Evolutionary conservation across 306 rosid genomes (phyloP).

Genomic region (Sphenostylis stenocarpa): DNA sequence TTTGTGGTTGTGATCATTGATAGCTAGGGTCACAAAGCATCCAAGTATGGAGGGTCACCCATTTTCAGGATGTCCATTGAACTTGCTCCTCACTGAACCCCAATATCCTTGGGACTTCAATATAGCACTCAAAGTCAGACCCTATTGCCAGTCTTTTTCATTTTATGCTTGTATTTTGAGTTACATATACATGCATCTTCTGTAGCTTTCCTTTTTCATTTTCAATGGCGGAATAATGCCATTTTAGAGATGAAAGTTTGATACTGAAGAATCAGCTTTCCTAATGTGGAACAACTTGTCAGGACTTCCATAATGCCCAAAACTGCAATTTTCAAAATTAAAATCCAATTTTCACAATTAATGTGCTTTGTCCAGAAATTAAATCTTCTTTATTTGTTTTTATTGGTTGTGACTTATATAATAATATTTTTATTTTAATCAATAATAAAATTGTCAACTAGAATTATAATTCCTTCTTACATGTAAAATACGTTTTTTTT

Average conservation of each 20-base stretch:
- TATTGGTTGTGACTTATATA: too few species aligned
- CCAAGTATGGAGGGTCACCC: constrained; percentile 5
- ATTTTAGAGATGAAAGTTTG: constrained; percentile 17
- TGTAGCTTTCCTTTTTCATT: background rate
- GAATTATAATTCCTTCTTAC: too few species aligned
- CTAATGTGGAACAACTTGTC: background rate
- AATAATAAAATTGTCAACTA: too few species aligned
- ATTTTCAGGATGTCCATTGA: constrained; percentile 51
- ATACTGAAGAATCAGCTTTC: background rate
- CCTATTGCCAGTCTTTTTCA: constrained; percentile 27
- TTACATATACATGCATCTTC: constrained; percentile 44
- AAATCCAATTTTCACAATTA: constrained; percentile 1
- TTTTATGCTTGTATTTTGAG: constrained; percentile 14
- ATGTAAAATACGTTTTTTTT: too few species aligned
- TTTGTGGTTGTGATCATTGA: constrained; percentile 32
- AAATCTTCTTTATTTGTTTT: too few species aligned
- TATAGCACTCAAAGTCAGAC: constrained; percentile 33
- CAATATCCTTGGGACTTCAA: constrained; percentile 23
- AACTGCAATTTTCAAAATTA: background rate
- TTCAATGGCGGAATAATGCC: background rate
- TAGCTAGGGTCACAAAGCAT: constrained; percentile 8
- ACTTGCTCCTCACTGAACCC: constrained; percentile 42
- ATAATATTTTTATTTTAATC: too few species aligned
- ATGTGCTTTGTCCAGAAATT: too few species aligned
- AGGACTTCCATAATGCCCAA: background rate